Evolutionary conservation across 2,329 filamentous ascomycete genomes (phyloP).

Genomic region (Ceratocystis colombiana): DNA sequence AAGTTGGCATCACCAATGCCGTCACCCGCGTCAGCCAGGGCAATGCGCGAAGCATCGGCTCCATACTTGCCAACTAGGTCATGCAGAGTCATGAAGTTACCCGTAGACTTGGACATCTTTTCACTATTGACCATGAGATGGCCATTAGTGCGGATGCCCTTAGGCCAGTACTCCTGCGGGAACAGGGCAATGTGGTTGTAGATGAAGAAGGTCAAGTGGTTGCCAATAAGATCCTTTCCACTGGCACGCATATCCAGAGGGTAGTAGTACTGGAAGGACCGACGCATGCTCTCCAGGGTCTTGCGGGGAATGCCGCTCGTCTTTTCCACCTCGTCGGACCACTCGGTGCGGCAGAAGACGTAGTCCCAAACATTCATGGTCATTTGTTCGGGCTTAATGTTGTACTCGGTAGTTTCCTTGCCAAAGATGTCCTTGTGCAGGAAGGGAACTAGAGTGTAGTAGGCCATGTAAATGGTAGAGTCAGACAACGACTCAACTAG

Average conservation of each 20-base stretch:
- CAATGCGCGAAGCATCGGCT: slow-evolving; percentile 82
- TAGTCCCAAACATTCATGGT: slow-evolving; percentile 95
- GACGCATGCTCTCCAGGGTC: slow-evolving; percentile 66
- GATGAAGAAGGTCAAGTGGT: slow-evolving; percentile 91
- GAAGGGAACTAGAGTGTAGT: slow-evolving; percentile 55
- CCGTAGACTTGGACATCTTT: slow-evolving; percentile 97
- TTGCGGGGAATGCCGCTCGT: slow-evolving; percentile 63
- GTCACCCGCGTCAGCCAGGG: slow-evolving; percentile 88
- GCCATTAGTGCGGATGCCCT: slow-evolving; percentile 76
- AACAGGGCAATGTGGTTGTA: slow-evolving; percentile 92
- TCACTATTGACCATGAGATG: slow-evolving; percentile 91
- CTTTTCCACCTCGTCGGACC: slow-evolving; percentile 53
- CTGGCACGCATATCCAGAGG: slow-evolving; percentile 79
- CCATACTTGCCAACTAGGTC: slow-evolving; percentile 87
- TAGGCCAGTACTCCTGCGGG: slow-evolving; percentile 78
- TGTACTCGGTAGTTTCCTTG: slow-evolving; percentile 54
- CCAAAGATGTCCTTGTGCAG: slow-evolving; percentile 84
- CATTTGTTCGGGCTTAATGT: slow-evolving; percentile 75
- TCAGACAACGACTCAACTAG: slow-evolving; percentile 88
- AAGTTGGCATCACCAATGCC: slow-evolving; percentile 95
- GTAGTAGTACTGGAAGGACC: slow-evolving; percentile 96
- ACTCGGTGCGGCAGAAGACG: slow-evolving; percentile 67
- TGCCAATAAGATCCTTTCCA: slow-evolving; percentile 86
- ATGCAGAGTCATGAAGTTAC: slow-evolving; percentile 88
- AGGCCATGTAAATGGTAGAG: slow-evolving; percentile 84